Conservation (phyloP, 2,329 filamentous ascomycete genomes). For the Aureobasidium sp. region DNA sequence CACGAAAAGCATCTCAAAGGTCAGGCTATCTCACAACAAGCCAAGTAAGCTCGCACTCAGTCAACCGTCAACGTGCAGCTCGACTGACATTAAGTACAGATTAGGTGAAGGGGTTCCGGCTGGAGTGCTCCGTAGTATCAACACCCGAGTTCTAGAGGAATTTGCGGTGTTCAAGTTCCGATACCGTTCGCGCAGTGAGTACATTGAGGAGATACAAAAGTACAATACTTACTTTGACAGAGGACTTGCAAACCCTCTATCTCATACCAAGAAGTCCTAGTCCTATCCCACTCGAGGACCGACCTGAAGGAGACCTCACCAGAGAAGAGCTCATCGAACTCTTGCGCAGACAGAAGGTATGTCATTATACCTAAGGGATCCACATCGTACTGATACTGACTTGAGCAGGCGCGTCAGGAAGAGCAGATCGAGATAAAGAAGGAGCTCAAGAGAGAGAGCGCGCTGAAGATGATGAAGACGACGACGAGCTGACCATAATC, state of each 20-base stretch:
- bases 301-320: constrained; percentile 15
- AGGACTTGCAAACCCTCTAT: constrained; percentile 17
- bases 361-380: no score
- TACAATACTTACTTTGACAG: constrained; percentile 17
- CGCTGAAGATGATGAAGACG: neutral
- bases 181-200: constrained; percentile 21
- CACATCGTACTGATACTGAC: neutral
- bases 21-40: constrained; percentile 17
- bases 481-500: neutral
- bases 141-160: constrained; percentile 22
- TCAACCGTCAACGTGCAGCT: no score
- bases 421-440: neutral
- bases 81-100: neutral
- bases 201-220: constrained; percentile 21
- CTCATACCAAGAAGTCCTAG: constrained; percentile 22
- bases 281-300: constrained; percentile 19
- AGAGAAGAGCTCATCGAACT: constrained; percentile 18
- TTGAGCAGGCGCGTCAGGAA: neutral
- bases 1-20: constrained; percentile 22
- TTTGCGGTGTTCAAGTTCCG: constrained; percentile 21
- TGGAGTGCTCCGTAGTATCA: neutral
- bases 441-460: constrained; percentile 12
- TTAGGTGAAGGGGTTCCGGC: neutral
- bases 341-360: constrained; percentile 12
- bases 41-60: constrained; percentile 6